Conservation (phyloP, 139 green algal genomes). For the Penium margaritaceum region DNA sequence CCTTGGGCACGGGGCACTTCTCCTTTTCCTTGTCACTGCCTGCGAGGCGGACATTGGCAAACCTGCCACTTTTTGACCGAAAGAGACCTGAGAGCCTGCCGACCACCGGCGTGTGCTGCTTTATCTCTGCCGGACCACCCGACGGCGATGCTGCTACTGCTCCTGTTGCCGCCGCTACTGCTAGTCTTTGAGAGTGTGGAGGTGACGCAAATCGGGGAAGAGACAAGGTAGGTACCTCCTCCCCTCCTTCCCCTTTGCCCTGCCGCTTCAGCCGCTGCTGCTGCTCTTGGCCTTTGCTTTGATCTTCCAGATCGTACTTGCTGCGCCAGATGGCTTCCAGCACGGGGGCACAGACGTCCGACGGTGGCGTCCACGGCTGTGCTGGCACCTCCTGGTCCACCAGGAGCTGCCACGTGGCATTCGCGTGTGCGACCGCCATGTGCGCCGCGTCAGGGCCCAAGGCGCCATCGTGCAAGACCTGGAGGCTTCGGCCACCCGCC, state of each 20-base stretch:
- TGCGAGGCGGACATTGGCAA: not conserved
- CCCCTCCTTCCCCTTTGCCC: too few relatives aligned
- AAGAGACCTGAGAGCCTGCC: not conserved
- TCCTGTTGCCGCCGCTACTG: not conserved
- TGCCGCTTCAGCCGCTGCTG: not conserved
- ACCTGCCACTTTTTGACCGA: not conserved
- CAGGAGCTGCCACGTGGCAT: conserved; percentile 8
- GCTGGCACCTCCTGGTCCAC: not conserved
- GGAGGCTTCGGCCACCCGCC: too few relatives aligned
- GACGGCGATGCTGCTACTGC: not conserved
- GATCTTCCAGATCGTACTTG: too few relatives aligned
- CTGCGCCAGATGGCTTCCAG: conserved; percentile 1
- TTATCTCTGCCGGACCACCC: not conserved
- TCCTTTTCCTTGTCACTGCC: not conserved
- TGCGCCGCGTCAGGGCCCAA: not conserved
- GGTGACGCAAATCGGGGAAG: too few relatives aligned
- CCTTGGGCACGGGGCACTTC: conserved; percentile 4
- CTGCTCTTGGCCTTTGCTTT: not conserved
- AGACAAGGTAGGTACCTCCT: too few relatives aligned
- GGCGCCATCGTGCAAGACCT: too few relatives aligned
- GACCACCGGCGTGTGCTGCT: conserved; percentile 2
- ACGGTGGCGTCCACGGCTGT: not conserved
- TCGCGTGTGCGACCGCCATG: not conserved
- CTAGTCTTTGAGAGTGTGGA: too few relatives aligned
- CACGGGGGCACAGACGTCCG: not conserved